Evolutionary conservation across 495 filamentous ascomycete genomes (phyloP).

Genomic region (Xylona heveae): DNA sequence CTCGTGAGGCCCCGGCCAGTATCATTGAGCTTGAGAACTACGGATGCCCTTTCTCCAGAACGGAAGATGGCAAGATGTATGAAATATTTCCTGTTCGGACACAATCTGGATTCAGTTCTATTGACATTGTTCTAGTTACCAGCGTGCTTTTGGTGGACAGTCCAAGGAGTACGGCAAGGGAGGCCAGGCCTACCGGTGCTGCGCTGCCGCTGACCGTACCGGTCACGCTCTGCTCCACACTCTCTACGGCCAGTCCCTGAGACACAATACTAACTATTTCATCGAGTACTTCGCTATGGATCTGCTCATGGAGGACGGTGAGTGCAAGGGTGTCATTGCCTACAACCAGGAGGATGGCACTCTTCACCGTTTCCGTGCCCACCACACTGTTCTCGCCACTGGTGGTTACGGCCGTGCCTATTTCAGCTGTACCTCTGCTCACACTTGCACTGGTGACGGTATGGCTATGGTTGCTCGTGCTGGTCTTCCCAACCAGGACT

Average conservation of each 20-base stretch:
- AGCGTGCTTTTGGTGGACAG: conserved; percentile 94
- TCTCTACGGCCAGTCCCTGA: conserved; percentile 88
- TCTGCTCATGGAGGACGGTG: conserved; percentile 88
- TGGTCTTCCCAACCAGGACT: conserved; percentile 93
- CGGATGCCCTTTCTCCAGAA: conserved; percentile 93
- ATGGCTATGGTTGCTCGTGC: conserved; percentile 98
- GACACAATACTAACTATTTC: conserved; percentile 98
- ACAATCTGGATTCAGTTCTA: conserved; percentile 7
- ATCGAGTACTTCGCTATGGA: conserved; percentile 97
- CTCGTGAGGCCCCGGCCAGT: conserved; percentile 73
- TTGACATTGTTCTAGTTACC: conserved; percentile 34
- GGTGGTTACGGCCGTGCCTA: conserved; percentile 94
- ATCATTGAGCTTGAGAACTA: conserved; percentile 95
- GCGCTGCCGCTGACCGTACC: conserved; percentile 85
- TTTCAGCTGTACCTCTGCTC: conserved; percentile 92
- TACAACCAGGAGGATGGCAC: conserved; percentile 98
- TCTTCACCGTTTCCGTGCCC: conserved; percentile 82
- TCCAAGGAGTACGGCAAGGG: conserved; percentile 88
- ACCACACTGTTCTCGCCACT: conserved; percentile 89
- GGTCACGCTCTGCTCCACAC: conserved; percentile 94
- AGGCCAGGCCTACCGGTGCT: conserved; percentile 92
- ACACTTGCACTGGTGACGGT: conserved; percentile 95
- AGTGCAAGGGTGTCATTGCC: conserved; percentile 85
- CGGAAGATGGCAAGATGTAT: conserved; percentile 82
- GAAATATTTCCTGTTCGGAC: not conserved